These are phyloP conservation scores for Phlebiopsis flavidoalba DNA, from an alignment of 768 basidiomycete genomes.

Conservation along the genomic window DNA sequence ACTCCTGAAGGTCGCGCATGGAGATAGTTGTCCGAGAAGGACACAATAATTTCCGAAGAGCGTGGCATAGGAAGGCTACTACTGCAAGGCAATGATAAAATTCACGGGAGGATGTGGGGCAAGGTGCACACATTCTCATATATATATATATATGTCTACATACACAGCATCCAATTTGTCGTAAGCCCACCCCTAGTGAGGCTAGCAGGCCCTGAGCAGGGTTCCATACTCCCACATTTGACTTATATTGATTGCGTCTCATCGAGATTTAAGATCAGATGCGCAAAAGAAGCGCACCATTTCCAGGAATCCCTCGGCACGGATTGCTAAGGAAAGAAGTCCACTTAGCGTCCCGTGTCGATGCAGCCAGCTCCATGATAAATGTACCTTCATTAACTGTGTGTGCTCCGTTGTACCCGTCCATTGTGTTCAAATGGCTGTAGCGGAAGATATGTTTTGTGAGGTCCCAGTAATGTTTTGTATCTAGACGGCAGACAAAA, in stretches of 20 bases:
- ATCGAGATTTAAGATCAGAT: slow-evolving; percentile 63
- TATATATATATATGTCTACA: too few species aligned
- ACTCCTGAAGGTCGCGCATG: not conserved
- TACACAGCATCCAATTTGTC: too few species aligned
- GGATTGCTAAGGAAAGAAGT: slow-evolving; percentile 33
- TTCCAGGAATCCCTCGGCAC: slow-evolving; percentile 50
- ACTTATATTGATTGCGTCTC: slow-evolving; percentile 28
- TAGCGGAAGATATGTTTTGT: slow-evolving; percentile 69
- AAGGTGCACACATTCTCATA: too few species aligned
- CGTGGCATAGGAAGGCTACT: not conserved
- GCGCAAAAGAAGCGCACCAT: slow-evolving; percentile 61
- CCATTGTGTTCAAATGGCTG: slow-evolving; percentile 19
- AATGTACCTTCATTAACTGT: slow-evolving; percentile 67
- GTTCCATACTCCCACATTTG: too few species aligned
- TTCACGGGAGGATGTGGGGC: not conserved
- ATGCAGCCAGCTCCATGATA: not conserved
- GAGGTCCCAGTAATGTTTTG: slow-evolving; percentile 40
- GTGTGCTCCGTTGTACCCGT: slow-evolving; percentile 42
- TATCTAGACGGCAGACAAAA: slow-evolving; percentile 26
- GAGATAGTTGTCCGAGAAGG: not conserved
- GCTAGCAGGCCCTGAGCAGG: too few species aligned
- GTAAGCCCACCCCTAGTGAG: too few species aligned
- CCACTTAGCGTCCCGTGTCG: slow-evolving; percentile 8
- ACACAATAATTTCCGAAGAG: not conserved
- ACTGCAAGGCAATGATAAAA: too few species aligned